These are phyloP conservation scores for Metschnikowia reukaufii DNA, from an alignment of 805 yeast species.

Conservation along the genomic window DNA sequence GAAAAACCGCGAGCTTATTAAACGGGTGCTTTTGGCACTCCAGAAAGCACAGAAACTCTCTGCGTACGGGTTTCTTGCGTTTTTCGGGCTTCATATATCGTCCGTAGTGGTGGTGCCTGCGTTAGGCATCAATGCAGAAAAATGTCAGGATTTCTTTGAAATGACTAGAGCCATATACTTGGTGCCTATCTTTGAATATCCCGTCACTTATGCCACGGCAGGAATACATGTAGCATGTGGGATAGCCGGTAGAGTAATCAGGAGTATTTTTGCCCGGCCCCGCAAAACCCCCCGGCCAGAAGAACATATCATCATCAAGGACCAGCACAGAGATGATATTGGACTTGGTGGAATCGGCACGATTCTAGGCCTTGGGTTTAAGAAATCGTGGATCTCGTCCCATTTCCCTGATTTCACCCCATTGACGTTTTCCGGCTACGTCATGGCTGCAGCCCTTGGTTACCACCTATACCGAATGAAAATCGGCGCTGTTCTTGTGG, in stretches of 20 bases:
- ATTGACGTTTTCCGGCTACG: constrained; percentile 58
- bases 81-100: constrained; percentile 56
- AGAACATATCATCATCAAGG: constrained; percentile 26
- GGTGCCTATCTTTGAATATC: constrained; percentile 46
- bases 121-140: constrained; percentile 35
- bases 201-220: constrained; percentile 48
- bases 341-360: constrained; percentile 65
- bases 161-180: constrained; percentile 65
- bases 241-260: constrained; percentile 37
- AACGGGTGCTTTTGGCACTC: constrained; percentile 14
- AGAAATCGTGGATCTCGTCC: constrained; percentile 45
- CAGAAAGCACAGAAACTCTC: constrained; percentile 55
- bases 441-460: constrained; percentile 43
- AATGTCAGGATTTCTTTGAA: constrained; percentile 55
- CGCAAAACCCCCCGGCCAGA: constrained; percentile 14
- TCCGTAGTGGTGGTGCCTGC: constrained; percentile 57
- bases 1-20: constrained; percentile 8
- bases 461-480: constrained; percentile 52
- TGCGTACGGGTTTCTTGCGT: constrained; percentile 55
- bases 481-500: constrained; percentile 49
- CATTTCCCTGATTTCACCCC: constrained; percentile 53
- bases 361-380: constrained; percentile 55
- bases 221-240: constrained; percentile 57
- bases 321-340: constrained; percentile 39
- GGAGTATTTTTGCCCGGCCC: constrained; percentile 6